Conservation (phyloP, 208 protist species). For the Naegleria gruberi region DNA sequence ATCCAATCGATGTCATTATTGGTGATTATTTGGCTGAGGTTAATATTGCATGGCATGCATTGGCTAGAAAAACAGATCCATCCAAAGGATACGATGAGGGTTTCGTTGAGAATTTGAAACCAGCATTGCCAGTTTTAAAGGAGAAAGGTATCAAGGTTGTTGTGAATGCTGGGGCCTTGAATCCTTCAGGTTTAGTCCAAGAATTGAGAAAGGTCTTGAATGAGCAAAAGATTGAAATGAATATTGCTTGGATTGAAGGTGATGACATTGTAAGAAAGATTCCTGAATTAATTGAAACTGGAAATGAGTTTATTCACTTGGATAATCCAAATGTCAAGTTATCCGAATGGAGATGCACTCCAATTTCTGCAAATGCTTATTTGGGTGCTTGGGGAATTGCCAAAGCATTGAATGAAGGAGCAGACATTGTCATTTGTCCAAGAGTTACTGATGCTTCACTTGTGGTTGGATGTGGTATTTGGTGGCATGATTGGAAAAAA, state of each 20-base stretch:
- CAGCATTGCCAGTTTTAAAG: no score
- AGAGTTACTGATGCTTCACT: conserved; percentile 37
- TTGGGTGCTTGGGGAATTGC: conserved; percentile 38
- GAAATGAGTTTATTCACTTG: no score
- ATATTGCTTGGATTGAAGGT: conserved; percentile 25
- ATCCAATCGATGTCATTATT: conserved; percentile 44
- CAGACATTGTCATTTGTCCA: conserved; percentile 29
- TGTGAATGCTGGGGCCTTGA: conserved; percentile 43
- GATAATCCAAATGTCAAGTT: no score
- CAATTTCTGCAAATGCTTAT: conserved; percentile 41
- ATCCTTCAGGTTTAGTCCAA: conserved; percentile 35
- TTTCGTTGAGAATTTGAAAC: no score
- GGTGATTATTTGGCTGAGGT: conserved; percentile 45
- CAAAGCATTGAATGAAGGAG: conserved; percentile 30
- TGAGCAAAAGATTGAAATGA: conserved; percentile 26
- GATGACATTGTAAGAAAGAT: conserved; percentile 15
- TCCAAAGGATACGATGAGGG: no score
- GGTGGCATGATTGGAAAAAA: no score
- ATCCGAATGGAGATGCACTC: no score
- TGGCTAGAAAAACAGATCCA: no score
- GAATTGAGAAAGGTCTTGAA: conserved; percentile 30
- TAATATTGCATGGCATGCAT: conserved; percentile 41
- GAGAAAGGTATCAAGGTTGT: conserved; percentile 36
- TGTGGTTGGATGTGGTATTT: no score
- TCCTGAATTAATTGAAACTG: conserved; percentile 9